Evolutionary conservation across 2,329 filamentous ascomycete species (phyloP), one percentile per base, ranked within the genome.

Genomic region (Aureobasidium sp.): DNA sequence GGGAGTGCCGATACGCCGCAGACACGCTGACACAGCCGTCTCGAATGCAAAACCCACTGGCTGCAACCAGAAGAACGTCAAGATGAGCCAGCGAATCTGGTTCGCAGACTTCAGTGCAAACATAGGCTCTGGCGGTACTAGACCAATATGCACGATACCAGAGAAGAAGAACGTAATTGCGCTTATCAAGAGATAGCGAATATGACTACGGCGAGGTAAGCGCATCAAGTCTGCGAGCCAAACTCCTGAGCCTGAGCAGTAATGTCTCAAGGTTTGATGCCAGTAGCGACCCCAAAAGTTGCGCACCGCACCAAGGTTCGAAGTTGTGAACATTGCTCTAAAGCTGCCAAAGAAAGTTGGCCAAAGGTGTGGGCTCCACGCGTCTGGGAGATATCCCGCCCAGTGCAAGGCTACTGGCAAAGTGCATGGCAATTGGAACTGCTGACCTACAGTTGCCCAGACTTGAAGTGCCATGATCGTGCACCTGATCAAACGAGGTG

Each of bases 271-370:
- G 29, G 67, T 69, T 64, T 72, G 71, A 61, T 72, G 71, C 71
- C 71, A 72, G 59, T 68, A 72, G 17, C 26, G 34, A 8, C 69
- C 67, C 71, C 71, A 72, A 34, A 72, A 68, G 10, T 69, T 70
- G 5, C 69, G 56, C 0, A 72, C 57, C 17, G 70, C 70, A 32
- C 64, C 48, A 7, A 63, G 61, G 29, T 69, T 63, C 8, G 61
- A 46, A 2, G 59, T 46, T 10, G 66, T 59, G 1, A 69, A 64
- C n/a, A 51, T 43, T 17, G 13, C 20, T 20, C 24, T 51, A 17
- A 60, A 60, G 17, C 44, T 50, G 36, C 71, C 71, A 46, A 71
- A 72, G 60, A 69, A 67, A 3, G 67, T 63, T 5, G 70, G 67
- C 69, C 67, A 70, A 37, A 56, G 64, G 47, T 72, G 71, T 36